Evolutionary conservation across 768 basidiomycete genomes (phyloP).

Genomic region (Suillus lakei): DNA sequence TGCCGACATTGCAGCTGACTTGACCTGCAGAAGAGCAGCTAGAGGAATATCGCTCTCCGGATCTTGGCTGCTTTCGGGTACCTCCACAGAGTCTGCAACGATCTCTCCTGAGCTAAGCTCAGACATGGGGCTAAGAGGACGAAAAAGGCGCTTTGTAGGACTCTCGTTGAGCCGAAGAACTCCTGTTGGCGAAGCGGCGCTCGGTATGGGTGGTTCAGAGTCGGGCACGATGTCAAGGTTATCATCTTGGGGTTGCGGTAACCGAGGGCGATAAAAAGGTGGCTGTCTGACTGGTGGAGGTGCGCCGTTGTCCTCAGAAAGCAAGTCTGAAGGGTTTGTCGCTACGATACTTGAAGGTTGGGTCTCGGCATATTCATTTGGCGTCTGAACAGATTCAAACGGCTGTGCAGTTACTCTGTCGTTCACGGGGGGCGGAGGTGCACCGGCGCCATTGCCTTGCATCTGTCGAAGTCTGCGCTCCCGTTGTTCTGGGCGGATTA

Average conservation of each 20-base stretch:
- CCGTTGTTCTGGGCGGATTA: constrained; percentile 8
- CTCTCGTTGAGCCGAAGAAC: constrained; percentile 9
- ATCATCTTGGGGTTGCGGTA: constrained; percentile 13
- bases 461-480: background rate
- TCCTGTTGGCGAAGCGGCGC: constrained; percentile 15
- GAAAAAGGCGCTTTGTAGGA: constrained; percentile 21
- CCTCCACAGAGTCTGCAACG: constrained; percentile 32
- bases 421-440: background rate
- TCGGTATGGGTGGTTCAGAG: constrained; percentile 54
- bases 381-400: constrained; percentile 15
- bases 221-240: constrained; percentile 65
- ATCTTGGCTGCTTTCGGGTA: constrained; percentile 35
- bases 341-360: constrained; percentile 26
- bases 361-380: constrained; percentile 15
- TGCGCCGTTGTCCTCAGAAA: background rate
- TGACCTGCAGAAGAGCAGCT: constrained; percentile 29
- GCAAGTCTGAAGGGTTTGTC: constrained; percentile 17
- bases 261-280: background rate
- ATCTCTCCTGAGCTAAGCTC: constrained; percentile 29
- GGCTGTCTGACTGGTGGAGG: background rate
- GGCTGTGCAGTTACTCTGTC: background rate
- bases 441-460: background rate
- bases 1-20: constrained; percentile 24
- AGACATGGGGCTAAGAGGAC: constrained; percentile 28
- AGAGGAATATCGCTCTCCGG: constrained; percentile 54